Evolutionary conservation across 306 rosid species (phyloP).

Genomic region (Sphenostylis stenocarpa): DNA sequence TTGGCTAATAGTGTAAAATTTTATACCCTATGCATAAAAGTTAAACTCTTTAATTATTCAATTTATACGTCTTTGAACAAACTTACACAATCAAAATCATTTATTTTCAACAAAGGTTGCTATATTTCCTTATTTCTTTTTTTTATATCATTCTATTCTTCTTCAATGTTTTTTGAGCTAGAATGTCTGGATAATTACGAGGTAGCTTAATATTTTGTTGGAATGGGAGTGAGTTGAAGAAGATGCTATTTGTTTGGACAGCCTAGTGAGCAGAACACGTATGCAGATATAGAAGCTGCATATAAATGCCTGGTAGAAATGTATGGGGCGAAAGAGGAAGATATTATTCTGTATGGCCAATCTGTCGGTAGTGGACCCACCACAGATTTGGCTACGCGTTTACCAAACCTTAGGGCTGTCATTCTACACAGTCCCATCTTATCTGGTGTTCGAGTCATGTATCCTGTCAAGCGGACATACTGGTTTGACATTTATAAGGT

Average conservation of each 20-base stretch:
- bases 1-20: neutral
- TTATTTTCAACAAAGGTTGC: neutral
- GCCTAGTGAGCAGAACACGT: constrained; percentile 97
- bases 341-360: constrained; percentile 89
- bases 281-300: constrained; percentile 92
- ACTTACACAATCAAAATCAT: neutral
- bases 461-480: constrained; percentile 88
- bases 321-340: constrained; percentile 86
- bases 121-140: neutral
- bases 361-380: constrained; percentile 99
- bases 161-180: neutral
- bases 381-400: constrained; percentile 76
- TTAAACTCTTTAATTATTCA: neutral
- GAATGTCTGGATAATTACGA: neutral
- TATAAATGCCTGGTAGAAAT: constrained; percentile 83
- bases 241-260: constrained; percentile 38
- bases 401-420: constrained; percentile 80
- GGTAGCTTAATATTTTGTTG: constrained; percentile 2
- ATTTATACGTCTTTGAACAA: neutral
- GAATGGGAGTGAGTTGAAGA: constrained; percentile 6
- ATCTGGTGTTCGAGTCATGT: constrained; percentile 98
- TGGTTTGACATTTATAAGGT: constrained; percentile 99
- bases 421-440: constrained; percentile 96
- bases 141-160: neutral
- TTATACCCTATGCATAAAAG: neutral